Base-by-base conservation (phyloP, 768 basidiomycete species). In the Termitomyces heimii region DNA sequence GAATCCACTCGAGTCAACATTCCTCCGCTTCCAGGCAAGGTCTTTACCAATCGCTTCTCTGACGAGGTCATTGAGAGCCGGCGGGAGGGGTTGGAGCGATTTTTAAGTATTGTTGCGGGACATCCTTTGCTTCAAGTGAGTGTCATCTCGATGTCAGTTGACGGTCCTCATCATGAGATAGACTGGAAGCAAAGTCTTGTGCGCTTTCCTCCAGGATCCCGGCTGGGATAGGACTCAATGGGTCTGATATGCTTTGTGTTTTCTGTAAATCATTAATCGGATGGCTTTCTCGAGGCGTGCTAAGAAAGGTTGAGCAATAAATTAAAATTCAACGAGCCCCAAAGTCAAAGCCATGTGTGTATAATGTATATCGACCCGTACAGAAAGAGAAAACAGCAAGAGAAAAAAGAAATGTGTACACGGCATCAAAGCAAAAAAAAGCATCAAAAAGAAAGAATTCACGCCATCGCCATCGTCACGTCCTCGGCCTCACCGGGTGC, bases 1-100 rank as follows among this genome's bases (percentile, higher is more conserved):
- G 97, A 99, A 73, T 91, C 88, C 4, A 97, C 96, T 12, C 82
- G 97, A 43, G 97, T 99, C 64, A 99, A 98, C 73, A 98, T 99
- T 67, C 96, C 97, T 1, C 85, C 93, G 18, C 84, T 99, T 34
- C 96, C 97, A 1, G 97, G 97, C 54, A 99, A 98, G 72, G 92
- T 98, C 40, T 99, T 99, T 75, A 97, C 95, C 32, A 98, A 97
- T 67, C 80, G 97, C 39, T 99, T 98, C 75, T 94, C 94, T 16
- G 96, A 98, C 65, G 97, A 99, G 71, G 89, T 98, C 45, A 98
- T 99, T 57, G 96, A 98, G 72, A 77, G 80, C 55, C 75, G 97
- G 58, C 77, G 96, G 62, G 95, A 98, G 68, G 96, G 96, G 1
- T 74, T 98, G 24, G 96, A 98, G 75, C 77, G 96, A 31, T 99